Evolutionary conservation across 495 filamentous ascomycete genomes (phyloP).

Genomic region (Platismatia glauca): DNA sequence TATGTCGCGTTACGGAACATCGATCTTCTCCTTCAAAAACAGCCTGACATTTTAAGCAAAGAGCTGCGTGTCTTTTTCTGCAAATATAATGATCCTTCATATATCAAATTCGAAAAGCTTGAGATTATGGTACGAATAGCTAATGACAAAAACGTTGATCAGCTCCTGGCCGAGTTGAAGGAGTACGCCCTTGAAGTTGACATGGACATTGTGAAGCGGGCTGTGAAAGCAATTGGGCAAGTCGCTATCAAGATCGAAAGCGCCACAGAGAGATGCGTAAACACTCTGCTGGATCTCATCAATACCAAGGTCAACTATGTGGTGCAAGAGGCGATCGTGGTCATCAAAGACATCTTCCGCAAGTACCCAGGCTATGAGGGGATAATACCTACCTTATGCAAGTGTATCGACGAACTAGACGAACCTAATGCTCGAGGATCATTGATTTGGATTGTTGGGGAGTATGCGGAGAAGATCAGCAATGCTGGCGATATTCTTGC

Average conservation of each 20-base stretch:
- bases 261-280: constrained; percentile 89
- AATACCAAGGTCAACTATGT: constrained; percentile 98
- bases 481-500: constrained; percentile 87
- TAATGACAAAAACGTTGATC: constrained; percentile 93
- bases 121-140: constrained; percentile 99
- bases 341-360: constrained; percentile 97
- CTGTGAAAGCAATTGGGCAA: constrained; percentile 91
- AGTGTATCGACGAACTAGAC: constrained; percentile 94
- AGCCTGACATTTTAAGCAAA: constrained; percentile 92
- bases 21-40: constrained; percentile 87
- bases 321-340: constrained; percentile 94
- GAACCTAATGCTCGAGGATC: constrained; percentile 87
- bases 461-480: constrained; percentile 97
- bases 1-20: constrained; percentile 96
- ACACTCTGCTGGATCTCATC: constrained; percentile 85
- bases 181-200: constrained; percentile 97
- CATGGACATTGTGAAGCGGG: constrained; percentile 95
- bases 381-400: constrained; percentile 91
- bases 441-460: constrained; percentile 96
- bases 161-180: constrained; percentile 86
- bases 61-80: constrained; percentile 98
- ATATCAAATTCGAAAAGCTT: constrained; percentile 94
- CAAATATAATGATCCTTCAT: constrained; percentile 98
- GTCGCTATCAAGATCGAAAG: constrained; percentile 97
- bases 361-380: constrained; percentile 98